phyloP scores from a whole-genome alignment of 2,329 filamentous ascomycete species.

The Pseudopyricularia cyperi region DNA sequence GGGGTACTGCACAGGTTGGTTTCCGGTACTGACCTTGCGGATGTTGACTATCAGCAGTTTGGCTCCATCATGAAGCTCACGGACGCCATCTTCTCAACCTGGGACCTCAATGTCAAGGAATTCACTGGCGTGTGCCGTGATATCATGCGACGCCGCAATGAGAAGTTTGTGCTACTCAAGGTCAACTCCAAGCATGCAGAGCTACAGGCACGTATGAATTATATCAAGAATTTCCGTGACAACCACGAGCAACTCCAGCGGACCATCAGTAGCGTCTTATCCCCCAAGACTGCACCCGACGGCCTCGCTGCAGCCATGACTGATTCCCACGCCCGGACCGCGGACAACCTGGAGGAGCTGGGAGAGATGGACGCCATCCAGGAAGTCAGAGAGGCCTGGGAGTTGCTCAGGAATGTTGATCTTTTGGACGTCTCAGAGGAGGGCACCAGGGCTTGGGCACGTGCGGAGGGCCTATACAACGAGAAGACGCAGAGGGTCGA shows the following conservation, averaged over 20 bases:
- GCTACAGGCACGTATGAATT: constrained; percentile 81
- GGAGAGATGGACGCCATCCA: constrained; percentile 95
- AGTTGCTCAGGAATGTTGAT: constrained; percentile 87
- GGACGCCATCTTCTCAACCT: constrained; percentile 75
- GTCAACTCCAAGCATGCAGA: constrained; percentile 77
- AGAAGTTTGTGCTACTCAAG: constrained; percentile 98
- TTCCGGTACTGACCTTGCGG: constrained; percentile 76
- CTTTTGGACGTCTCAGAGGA: constrained; percentile 83
- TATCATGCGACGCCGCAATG: constrained; percentile 81
- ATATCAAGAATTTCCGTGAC: constrained; percentile 86
- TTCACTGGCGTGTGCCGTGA: constrained; percentile 97
- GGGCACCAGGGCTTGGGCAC: constrained; percentile 83
- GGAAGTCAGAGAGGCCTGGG: constrained; percentile 90
- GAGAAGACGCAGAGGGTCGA: constrained; percentile 94
- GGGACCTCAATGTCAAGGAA: constrained; percentile 94
- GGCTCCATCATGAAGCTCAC: constrained; percentile 71
- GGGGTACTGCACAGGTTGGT: constrained; percentile 74
- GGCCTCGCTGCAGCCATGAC: constrained; percentile 48
- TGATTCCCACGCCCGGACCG: constrained; percentile 35
- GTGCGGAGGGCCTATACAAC: constrained; percentile 92
- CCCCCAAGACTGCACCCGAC: constrained; percentile 51
- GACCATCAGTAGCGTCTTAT: constrained; percentile 94
- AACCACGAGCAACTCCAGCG: constrained; percentile 96
- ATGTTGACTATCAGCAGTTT: constrained; percentile 87
- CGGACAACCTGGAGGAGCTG: constrained; percentile 68